Base-by-base conservation (phyloP, 306 rosid species). In the Medicago lupulina region DNA sequence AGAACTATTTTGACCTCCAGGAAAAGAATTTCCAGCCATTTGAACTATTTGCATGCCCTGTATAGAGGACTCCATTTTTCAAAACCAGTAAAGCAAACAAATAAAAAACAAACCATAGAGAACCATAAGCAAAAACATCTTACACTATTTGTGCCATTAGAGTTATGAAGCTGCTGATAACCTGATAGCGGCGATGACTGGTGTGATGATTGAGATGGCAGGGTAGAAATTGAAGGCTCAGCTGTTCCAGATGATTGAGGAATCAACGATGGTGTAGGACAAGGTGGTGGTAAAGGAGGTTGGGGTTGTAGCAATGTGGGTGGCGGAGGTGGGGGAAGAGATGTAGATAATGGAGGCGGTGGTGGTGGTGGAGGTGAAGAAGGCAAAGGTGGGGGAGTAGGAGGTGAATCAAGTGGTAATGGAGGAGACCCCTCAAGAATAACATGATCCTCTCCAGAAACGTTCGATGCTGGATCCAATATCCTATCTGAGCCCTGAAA, bases 351-450 rank as follows among this genome's bases (percentile, higher is more conserved):
- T 23, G 85, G 88, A 38, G 93, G 93, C 13, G 88, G 98, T 0
- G 97, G 93, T 16, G 98, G 93, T 15, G 88, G 98, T 0, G 97
- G 93, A 18, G 98, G 93, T 67, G 99, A 92, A 53, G 98, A 86
- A 70, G 99, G 99, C 78, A 92, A 74, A 18, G 99, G 99, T 62
- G 99, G 99, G 73, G 87, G 91, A 54, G 88, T 80, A 49, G 99
- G 98, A 46, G 99, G 99, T 28, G 99, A 96, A 85, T 88, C 98
- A 50, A 79, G 85, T 76, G 99, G 99, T 76, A 96, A 79, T 39
- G 99, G 99, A 51, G 99, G 99, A 86, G 99, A 96, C 74, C 92
- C 91, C 67, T 89, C 96, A 0, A 85, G 82, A 19, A 84, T 78
- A 65, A 82, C 87, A 58, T 88, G 79, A 38, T 85, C 65, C 67